Evolutionary conservation across 257 asterid genomes (phyloP).

Genomic region (Capsicum rhomboideum): DNA sequence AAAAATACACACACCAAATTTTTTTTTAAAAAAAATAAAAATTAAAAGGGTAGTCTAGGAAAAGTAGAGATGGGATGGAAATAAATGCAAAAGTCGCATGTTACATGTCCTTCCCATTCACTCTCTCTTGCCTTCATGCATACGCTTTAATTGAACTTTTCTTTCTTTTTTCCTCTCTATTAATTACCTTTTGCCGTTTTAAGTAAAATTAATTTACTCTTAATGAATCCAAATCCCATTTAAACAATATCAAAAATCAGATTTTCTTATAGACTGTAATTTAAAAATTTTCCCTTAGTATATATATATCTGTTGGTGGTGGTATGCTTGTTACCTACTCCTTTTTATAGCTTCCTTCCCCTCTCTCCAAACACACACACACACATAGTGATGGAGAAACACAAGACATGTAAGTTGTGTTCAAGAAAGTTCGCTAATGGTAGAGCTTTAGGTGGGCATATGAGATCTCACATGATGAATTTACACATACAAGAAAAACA

Average conservation of each 20-base stretch:
- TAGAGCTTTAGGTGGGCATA: slow-evolving; percentile 85
- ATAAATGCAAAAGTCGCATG: neutral
- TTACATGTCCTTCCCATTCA: slow-evolving; percentile 2
- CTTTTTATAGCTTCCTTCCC: slow-evolving; percentile 2
- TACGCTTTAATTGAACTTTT: neutral
- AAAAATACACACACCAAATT: neutral
- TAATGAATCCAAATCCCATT: neutral
- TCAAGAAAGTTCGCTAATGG: slow-evolving; percentile 58
- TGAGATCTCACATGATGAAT: slow-evolving; percentile 81
- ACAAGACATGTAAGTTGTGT: slow-evolving; percentile 63
- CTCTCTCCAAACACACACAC: slow-evolving; percentile 4
- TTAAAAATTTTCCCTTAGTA: neutral
- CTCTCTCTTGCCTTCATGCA: slow-evolving; percentile 1
- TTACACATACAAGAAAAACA: slow-evolving; percentile 1
- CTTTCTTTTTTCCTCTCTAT: neutral
- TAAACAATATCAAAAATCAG: neutral
- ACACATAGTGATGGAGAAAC: slow-evolving; percentile 44
- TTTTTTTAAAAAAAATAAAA: too few relatives aligned
- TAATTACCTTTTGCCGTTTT: slow-evolving; percentile 7
- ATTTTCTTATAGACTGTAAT: neutral
- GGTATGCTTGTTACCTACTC: slow-evolving; percentile 16
- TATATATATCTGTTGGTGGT: slow-evolving; percentile 1
- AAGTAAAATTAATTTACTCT: neutral
- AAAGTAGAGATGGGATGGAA: neutral
- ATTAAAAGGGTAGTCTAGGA: neutral